These are phyloP conservation scores for Albugo laibachii DNA, from an alignment of 352 stramenopile species.

Conservation along the genomic window DNA sequence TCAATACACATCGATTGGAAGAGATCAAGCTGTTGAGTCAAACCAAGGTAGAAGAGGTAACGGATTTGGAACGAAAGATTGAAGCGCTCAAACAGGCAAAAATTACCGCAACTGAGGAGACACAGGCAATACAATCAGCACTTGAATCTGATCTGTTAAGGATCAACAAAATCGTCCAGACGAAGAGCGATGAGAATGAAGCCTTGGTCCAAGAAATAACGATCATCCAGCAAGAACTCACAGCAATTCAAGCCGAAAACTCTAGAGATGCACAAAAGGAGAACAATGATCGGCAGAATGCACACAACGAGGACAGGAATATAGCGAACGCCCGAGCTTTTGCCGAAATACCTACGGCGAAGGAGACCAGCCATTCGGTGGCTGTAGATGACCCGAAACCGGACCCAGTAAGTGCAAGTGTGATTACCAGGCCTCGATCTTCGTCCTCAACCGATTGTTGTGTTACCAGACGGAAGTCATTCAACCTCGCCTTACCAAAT, in stretches of 20 bases:
- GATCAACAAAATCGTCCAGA: neutral
- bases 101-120: neutral
- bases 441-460: neutral
- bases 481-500: neutral
- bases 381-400: neutral
- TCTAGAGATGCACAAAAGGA: neutral
- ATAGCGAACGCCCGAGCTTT: neutral
- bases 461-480: too few species aligned
- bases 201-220: neutral
- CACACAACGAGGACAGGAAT: neutral
- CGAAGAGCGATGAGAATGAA: neutral
- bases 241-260: neutral
- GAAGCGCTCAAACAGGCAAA: too few species aligned
- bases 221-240: neutral
- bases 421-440: neutral
- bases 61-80: too few species aligned
- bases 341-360: neutral
- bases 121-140: neutral
- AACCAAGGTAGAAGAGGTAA: too few species aligned
- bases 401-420: neutral
- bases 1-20: too few species aligned
- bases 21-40: too few species aligned
- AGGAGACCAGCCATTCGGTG: neutral
- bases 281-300: neutral
- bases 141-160: neutral